Evolutionary conservation across 495 filamentous ascomycete genomes (phyloP), one percentile per base, ranked within the genome.

Genomic region (Melanomma pulvis-pyrius): DNA sequence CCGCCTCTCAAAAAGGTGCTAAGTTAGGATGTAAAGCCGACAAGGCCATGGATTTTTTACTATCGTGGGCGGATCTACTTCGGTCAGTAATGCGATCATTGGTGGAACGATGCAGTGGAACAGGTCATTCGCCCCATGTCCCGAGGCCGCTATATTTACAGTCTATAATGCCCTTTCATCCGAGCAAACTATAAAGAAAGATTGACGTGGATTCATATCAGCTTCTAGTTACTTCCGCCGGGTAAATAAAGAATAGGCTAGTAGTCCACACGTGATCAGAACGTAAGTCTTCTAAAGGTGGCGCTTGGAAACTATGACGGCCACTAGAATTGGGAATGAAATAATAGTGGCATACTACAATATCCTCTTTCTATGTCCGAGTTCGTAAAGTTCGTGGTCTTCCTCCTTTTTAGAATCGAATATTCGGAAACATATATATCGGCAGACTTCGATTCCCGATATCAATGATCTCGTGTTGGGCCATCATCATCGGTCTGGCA

Each of bases 221-320:
- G 34, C 19, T 39, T 54, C 25, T 15, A 4, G 11, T 25, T 39
- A 30, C 59, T 41, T 41, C 59, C 59, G 49, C 48, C 49, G 59
- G 59, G 21, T 62, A 62, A 62, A 62, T 62, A 32, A 15, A 7
- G 48, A 59, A 17, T 9, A 11, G 17, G 5, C 24, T 6, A n/a
- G 39, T 29, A 19, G 9, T 2, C 47, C 8, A 25, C 54, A 58
- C 54, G 54, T 58, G 54, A 58, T 44, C 19, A 29, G n/a, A 52
- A 8, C 32, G 17, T 26, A 30, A 15, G 15, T 55, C 13, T 11
- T 11, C 13, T 9, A n/a, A n/a, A n/a, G n/a, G n/a, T n/a, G n/a
- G n/a, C n/a, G n/a, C n/a, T n/a, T n/a, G n/a, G n/a, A n/a, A n/a
- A n/a, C n/a, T n/a, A n/a, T n/a, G n/a, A n/a, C n/a, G n/a, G n/a